phyloP scores from a whole-genome alignment of 164 flowering plant genomes.

The Umbilicus rupestris region DNA sequence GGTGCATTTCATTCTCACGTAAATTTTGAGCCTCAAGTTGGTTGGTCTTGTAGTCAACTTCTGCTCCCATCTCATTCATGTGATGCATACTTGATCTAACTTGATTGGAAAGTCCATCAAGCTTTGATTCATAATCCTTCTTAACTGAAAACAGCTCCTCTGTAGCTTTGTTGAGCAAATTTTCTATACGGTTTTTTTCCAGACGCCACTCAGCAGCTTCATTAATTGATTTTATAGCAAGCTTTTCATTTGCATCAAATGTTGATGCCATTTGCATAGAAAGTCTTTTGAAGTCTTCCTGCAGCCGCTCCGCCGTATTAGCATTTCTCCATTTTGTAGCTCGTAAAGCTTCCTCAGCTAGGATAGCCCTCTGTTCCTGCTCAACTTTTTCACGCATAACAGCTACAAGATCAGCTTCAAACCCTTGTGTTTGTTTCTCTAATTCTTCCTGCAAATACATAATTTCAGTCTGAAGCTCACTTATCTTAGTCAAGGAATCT shows the following conservation, averaged over 20 bases:
- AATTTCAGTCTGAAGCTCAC: slow-evolving; percentile 47
- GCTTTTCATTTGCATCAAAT: slow-evolving; percentile 73
- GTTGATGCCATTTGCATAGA: slow-evolving; percentile 72
- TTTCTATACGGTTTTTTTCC: slow-evolving; percentile 46
- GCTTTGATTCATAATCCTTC: slow-evolving; percentile 39
- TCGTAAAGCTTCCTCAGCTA: slow-evolving; percentile 70
- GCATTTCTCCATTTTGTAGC: slow-evolving; percentile 62
- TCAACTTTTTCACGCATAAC: slow-evolving; percentile 54
- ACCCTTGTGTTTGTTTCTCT: slow-evolving; percentile 44
- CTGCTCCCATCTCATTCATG: slow-evolving; percentile 30
- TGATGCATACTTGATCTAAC: slow-evolving; percentile 21
- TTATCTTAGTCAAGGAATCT: slow-evolving; percentile 31
- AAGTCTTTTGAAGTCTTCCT: slow-evolving; percentile 65
- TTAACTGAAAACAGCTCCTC: slow-evolving; percentile 42
- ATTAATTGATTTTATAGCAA: slow-evolving; percentile 49
- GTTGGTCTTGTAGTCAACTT: slow-evolving; percentile 32
- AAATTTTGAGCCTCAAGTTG: slow-evolving; percentile 40
- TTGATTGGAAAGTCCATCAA: slow-evolving; percentile 35
- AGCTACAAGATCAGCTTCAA: slow-evolving; percentile 65
- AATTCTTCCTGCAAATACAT: slow-evolving; percentile 56
- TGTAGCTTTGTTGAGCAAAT: slow-evolving; percentile 34
- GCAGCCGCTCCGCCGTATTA: slow-evolving; percentile 67
- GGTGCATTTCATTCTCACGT: slow-evolving; percentile 32
- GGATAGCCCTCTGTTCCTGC: slow-evolving; percentile 85
- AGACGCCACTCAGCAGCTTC: slow-evolving; percentile 66